phyloP scores from a whole-genome alignment of 495 filamentous ascomycete species.

The Annulohypoxylon bovei region DNA sequence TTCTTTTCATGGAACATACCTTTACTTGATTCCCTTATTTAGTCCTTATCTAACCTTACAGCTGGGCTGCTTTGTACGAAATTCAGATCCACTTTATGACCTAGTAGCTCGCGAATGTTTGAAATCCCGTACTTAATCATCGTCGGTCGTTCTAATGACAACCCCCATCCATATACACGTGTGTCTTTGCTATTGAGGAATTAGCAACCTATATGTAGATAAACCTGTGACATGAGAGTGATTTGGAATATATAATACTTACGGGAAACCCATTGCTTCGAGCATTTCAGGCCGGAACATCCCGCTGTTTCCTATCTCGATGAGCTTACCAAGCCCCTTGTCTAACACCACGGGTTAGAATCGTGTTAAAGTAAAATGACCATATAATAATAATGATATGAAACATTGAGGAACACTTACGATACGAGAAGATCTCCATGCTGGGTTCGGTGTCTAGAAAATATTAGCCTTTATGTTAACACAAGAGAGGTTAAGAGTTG shows the following conservation, averaged over 20 bases:
- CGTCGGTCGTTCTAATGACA: constrained; percentile 91
- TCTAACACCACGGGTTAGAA: constrained; percentile 48
- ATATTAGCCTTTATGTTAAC: constrained; percentile 63
- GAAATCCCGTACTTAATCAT: constrained; percentile 95
- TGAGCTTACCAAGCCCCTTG: constrained; percentile 86
- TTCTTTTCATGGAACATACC: too few species aligned
- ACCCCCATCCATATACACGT: constrained; percentile 89
- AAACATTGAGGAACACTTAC: constrained; percentile 14
- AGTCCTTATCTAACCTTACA: constrained; percentile 79
- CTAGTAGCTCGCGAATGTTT: constrained; percentile 86
- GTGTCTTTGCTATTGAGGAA: constrained; percentile 66
- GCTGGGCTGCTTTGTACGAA: constrained; percentile 87
- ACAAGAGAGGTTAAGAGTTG: neutral
- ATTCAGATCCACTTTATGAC: constrained; percentile 84
- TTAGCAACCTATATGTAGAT: neutral
- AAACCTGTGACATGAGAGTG: neutral
- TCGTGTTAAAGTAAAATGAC: neutral
- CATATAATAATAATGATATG: too few species aligned
- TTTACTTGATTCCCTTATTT: too few species aligned
- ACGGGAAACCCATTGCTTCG: constrained; percentile 62
- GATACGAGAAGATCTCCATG: constrained; percentile 96
- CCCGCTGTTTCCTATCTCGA: constrained; percentile 97
- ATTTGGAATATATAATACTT: constrained; percentile 1
- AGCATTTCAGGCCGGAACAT: constrained; percentile 99
- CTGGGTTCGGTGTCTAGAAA: constrained; percentile 87